Evolutionary conservation across 371 early-diverging fungal genomes (phyloP).

Genomic region (Dentiscutata heterogama): DNA sequence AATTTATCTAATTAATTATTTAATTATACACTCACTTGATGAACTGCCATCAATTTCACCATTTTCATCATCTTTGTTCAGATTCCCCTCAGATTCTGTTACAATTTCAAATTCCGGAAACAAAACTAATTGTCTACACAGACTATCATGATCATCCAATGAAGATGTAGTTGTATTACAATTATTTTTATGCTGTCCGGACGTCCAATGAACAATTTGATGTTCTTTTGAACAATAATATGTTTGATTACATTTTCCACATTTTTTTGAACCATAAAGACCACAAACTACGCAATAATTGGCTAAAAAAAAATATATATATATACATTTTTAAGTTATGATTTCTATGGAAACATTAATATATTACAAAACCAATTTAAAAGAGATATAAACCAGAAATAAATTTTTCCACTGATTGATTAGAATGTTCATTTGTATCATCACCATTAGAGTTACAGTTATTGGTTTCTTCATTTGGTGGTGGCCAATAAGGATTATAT

Average conservation of each 20-base stretch:
- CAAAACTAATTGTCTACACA: conserved; percentile 41
- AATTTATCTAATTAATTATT: too few relatives aligned
- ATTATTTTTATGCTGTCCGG: conserved; percentile 76
- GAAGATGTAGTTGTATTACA: conserved; percentile 57
- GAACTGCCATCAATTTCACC: conserved; percentile 26
- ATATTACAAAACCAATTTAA: background rate
- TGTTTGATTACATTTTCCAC: conserved; percentile 78
- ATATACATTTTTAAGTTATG: background rate
- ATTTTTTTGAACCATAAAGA: conserved; percentile 78
- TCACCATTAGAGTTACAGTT: background rate
- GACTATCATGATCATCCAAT: background rate
- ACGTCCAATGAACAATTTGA: conserved; percentile 87
- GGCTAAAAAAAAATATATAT: conserved; percentile 38
- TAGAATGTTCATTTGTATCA: background rate
- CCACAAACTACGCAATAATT: conserved; percentile 81
- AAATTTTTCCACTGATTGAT: background rate
- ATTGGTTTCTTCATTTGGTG: conserved; percentile 49
- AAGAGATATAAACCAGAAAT: background rate
- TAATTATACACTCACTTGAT: background rate
- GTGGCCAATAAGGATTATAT: conserved; percentile 74
- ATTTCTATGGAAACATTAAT: background rate
- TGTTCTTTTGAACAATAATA: conserved; percentile 89
- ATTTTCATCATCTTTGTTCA: conserved; percentile 29
- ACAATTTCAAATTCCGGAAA: conserved; percentile 83
- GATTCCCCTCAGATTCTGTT: conserved; percentile 73